Conservation (phyloP, 164 flowering plant genomes). For the Macadamia tetraphylla region DNA sequence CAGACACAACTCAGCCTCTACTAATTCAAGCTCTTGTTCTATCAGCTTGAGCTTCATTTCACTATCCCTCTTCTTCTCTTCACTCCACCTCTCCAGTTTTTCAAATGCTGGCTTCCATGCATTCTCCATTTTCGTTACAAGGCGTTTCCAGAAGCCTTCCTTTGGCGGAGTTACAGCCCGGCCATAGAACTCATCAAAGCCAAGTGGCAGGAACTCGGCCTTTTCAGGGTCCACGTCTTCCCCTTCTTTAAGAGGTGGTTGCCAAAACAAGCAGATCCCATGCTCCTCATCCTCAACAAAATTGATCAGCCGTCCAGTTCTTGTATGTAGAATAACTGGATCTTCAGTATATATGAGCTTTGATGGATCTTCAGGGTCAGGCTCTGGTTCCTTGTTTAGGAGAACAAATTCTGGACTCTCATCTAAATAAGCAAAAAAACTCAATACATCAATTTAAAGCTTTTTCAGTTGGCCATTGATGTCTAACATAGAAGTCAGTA, state of each 20-base stretch:
- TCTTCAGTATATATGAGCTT: constrained; percentile 59
- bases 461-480: neutral
- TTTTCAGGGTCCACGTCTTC: constrained; percentile 72
- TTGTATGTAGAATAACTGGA: constrained; percentile 76
- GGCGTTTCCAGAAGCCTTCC: constrained; percentile 28
- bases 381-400: constrained; percentile 74
- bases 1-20: constrained; percentile 64
- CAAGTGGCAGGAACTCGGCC: constrained; percentile 69
- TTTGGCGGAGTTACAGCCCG: constrained; percentile 22
- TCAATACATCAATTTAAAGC: constrained; percentile 3
- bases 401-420: constrained; percentile 69
- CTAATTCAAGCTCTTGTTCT: constrained; percentile 55
- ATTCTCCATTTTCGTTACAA: constrained; percentile 30
- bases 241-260: constrained; percentile 58
- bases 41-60: constrained; percentile 44
- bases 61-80: constrained; percentile 57
- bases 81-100: constrained; percentile 57
- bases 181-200: constrained; percentile 85
- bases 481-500: neutral
- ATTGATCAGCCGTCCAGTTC: constrained; percentile 65
- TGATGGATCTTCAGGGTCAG: constrained; percentile 75
- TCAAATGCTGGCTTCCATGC: constrained; percentile 34
- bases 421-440: constrained; percentile 29
- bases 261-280: constrained; percentile 89
- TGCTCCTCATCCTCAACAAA: constrained; percentile 73